Base-by-base conservation (phyloP, 169 alveolate genomes). In the Cryptosporidium ubiquitum region DNA sequence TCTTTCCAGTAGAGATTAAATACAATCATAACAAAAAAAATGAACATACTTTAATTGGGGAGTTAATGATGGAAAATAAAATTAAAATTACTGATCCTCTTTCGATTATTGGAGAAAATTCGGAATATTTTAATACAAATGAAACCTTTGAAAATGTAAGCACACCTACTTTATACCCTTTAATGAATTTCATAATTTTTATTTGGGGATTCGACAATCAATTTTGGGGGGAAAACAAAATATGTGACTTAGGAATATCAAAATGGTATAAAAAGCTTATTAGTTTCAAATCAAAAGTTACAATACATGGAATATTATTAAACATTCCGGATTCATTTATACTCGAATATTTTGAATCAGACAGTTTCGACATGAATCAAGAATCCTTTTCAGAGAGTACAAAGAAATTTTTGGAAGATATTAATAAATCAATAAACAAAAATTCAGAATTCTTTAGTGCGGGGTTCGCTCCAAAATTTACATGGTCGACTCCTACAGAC, bases 401-500 rank as follows among this genome's bases (percentile, higher is more conserved):
- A 16, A 79, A 61, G n/a, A 57, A 44, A 42, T 79, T 61, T 61
- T 10, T 79, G n/a, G 75, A 79, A 57, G 26, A 44, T 9, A 61
- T 79, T 23, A 64, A 58, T 7, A 16, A 51, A 14, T 73, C 29
- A 20, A 37, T 79, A 1, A 29, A 20, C 16, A 40, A 42, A 58
- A 57, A 79, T 60, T 16, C 9, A 6, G 35, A 20, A 37, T 61
- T 58, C 16, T 47, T 26, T 3, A 42, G 35, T 16, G 5, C 10
- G 35, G 89, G 89, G 4, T 39, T 58, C 23, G 69, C 20, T 6
- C 89, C 89, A 40, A 79, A 79, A 29, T 79, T 79, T 40, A 79
- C 89, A 20, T 79, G 89, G 89, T 79, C 89, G n/a, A 61, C 89
- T 31, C 89, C 89, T 12, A 79, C 89, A 37, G 89, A 79, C 61